phyloP scores from a whole-genome alignment of 2,329 filamentous ascomycete species.

The Pleoardoris graminearum region DNA sequence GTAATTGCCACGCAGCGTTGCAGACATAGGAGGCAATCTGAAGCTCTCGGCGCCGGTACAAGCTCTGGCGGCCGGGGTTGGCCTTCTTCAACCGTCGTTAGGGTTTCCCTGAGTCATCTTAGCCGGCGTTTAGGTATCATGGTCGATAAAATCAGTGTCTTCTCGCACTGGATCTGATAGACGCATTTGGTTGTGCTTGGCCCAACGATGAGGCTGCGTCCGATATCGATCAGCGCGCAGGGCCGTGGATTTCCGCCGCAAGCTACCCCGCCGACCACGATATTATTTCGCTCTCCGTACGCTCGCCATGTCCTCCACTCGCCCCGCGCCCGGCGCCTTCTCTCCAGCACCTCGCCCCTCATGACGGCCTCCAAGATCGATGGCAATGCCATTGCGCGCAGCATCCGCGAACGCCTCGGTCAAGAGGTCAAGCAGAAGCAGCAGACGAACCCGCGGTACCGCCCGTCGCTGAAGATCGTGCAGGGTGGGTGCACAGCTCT shows the following conservation, averaged over 20 bases:
- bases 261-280: slow-evolving; percentile 38
- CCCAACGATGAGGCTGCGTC: slow-evolving; percentile 32
- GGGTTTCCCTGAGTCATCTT: slow-evolving; percentile 23
- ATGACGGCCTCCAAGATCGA: slow-evolving; percentile 94
- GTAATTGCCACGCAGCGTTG: slow-evolving; percentile 16
- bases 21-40: background rate
- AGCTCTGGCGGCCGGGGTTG: background rate
- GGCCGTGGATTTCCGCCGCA: slow-evolving; percentile 34
- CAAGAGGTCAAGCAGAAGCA: slow-evolving; percentile 81
- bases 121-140: slow-evolving; percentile 11
- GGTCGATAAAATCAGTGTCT: slow-evolving; percentile 19
- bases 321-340: slow-evolving; percentile 32
- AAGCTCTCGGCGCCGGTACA: slow-evolving; percentile 4
- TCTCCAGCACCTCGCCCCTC: slow-evolving; percentile 59
- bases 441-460: slow-evolving; percentile 80
- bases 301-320: slow-evolving; percentile 7
- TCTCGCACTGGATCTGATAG: slow-evolving; percentile 29
- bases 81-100: slow-evolving; percentile 7
- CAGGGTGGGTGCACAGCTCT: slow-evolving; percentile 66
- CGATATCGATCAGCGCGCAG: slow-evolving; percentile 34
- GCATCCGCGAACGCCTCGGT: slow-evolving; percentile 80
- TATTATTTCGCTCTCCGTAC: slow-evolving; percentile 26
- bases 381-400: slow-evolving; percentile 91
- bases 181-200: slow-evolving; percentile 22
- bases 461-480: slow-evolving; percentile 89